phyloP scores from a whole-genome alignment of 257 asterid genomes.

The Solanum dulcamara region DNA sequence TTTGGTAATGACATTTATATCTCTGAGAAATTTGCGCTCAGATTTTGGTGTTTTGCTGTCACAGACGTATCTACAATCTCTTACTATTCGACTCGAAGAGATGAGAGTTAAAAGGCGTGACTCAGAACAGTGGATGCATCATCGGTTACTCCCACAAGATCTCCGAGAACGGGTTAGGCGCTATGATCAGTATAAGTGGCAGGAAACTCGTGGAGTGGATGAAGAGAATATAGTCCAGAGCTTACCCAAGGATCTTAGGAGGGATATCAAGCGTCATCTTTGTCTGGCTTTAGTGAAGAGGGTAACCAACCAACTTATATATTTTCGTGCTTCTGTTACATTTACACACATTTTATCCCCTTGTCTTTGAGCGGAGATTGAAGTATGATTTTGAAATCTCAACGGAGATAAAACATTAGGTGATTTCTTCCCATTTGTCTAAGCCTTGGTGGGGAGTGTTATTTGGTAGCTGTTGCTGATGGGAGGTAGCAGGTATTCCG shows the following conservation, averaged over 20 bases:
- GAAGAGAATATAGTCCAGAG: slow-evolving; percentile 83
- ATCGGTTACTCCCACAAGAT: slow-evolving; percentile 89
- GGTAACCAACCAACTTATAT: slow-evolving; percentile 32
- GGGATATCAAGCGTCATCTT: slow-evolving; percentile 98
- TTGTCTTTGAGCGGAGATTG: not conserved
- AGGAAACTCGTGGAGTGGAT: slow-evolving; percentile 97
- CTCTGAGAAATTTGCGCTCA: not conserved
- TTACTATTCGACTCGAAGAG: slow-evolving; percentile 96
- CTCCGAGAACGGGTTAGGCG: slow-evolving; percentile 92
- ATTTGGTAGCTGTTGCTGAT: not conserved
- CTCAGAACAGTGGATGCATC: slow-evolving; percentile 99
- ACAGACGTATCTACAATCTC: slow-evolving; percentile 98
- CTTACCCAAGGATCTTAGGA: slow-evolving; percentile 88
- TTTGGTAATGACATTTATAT: not conserved
- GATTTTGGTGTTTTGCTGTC: slow-evolving; percentile 1
- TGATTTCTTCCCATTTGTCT: not conserved
- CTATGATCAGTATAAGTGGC: slow-evolving; percentile 95
- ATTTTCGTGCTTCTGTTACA: not conserved
- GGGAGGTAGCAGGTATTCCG: not conserved
- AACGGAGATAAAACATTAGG: not conserved
- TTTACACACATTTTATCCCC: not conserved
- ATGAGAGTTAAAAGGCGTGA: slow-evolving; percentile 99
- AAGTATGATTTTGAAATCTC: not conserved
- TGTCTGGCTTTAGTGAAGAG: slow-evolving; percentile 94
- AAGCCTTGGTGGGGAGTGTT: not conserved